Conservation (phyloP, 2,329 filamentous ascomycete genomes). For the Bipolaris victoriae region DNA sequence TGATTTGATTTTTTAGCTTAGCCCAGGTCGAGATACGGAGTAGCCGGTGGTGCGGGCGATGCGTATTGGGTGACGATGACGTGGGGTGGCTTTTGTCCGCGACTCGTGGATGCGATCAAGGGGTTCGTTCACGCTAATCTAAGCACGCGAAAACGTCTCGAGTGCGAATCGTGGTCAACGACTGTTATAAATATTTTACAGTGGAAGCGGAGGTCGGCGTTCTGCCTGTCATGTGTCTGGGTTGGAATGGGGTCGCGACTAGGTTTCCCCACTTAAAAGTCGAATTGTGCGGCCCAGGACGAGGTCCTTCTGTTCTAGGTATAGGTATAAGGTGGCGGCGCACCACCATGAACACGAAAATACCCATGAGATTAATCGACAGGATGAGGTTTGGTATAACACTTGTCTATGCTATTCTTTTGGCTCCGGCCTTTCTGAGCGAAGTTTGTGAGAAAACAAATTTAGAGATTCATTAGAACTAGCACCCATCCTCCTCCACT, state of each 20-base stretch:
- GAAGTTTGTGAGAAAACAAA: no score
- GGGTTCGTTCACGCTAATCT: conserved; percentile 2
- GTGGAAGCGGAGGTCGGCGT: conserved; percentile 39
- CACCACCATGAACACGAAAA: conserved; percentile 4
- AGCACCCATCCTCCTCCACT: no score
- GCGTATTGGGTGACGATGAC: conserved; percentile 15
- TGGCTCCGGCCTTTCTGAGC: no score
- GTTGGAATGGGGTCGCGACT: conserved; percentile 28
- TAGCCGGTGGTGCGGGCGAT: conserved; percentile 7
- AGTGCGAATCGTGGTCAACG: neutral
- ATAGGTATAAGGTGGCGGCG: conserved; percentile 29
- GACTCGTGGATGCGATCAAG: conserved; percentile 9
- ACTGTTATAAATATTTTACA: conserved; percentile 21
- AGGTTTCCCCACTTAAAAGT: conserved; percentile 25
- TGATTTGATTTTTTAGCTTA: conserved; percentile 13
- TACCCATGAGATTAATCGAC: no score
- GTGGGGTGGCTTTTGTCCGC: conserved; percentile 16
- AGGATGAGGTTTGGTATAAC: no score
- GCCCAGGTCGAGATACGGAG: conserved; percentile 2
- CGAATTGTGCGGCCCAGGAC: conserved; percentile 28
- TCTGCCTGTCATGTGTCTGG: conserved; percentile 36
- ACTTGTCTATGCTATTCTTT: no score
- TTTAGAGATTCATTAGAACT: no score
- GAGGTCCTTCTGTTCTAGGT: conserved; percentile 41
- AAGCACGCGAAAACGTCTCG: neutral